Base-by-base conservation (phyloP, 768 basidiomycete genomes). In the Boletus patriciae region DNA sequence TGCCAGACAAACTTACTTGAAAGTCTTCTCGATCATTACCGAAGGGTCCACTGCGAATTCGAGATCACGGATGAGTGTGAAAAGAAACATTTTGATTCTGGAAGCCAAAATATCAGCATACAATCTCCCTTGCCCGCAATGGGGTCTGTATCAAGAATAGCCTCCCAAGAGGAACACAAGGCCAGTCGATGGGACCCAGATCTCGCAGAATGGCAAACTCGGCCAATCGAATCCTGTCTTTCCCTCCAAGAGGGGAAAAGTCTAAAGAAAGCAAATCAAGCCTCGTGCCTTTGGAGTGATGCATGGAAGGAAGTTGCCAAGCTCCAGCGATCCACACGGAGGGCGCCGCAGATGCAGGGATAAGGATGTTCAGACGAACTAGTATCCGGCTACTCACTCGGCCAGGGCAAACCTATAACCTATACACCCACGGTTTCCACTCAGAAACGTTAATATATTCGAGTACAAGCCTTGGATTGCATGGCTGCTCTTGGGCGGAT, bases 41-140 rank as follows among this genome's bases (percentile, higher is more conserved):
- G 73, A 68, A 25, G 79, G 75, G 63, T 83, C 80, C 21, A 79
- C 73, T 46, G 76, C 69, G 72, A 84, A 82, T 64, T 80, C 80
- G 51, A 84, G 70, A 71, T 85, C 83, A 62, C 78, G 78, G 46
- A 86, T 49, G 46, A 86, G 77, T 44, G 81, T 78, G 69, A 77
- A 84, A 58, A 86, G 72, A 63, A 86, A 84, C 37, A 81, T 76
- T 68, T 86, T 86, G 69, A 86, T 84, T 74, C 83, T 85, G 65
- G 27, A 59, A 64, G 37, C 48, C 62, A 46, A 66, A 61, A 63
- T 59, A 63, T 62, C 62, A 66, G 53, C 25, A 57, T 15, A 43
- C 13, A 16, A 45, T 38, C 33, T 43, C 40, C 57, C 19, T 18
- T 48, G 50, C 53, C 25, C 46, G 31, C 11, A 41, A 38, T 44